These are phyloP conservation scores for Talaromyces liani DNA, from an alignment of 495 filamentous ascomycete species.

Conservation along the genomic window DNA sequence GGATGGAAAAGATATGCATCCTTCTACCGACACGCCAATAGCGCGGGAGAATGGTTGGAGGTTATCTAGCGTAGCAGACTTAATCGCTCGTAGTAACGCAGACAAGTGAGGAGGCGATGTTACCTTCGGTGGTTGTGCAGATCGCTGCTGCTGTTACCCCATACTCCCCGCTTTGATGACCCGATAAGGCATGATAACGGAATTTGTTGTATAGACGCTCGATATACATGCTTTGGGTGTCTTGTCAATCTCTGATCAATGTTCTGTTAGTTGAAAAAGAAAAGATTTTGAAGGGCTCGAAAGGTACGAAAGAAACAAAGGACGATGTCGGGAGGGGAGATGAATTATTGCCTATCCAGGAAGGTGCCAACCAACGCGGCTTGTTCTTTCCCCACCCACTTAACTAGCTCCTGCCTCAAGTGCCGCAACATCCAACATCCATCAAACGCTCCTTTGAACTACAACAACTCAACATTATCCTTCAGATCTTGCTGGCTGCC, in stretches of 20 bases:
- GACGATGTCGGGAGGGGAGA: too few species aligned
- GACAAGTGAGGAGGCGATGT: not conserved
- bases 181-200: not conserved
- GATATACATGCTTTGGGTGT: not conserved
- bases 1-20: not conserved
- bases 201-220: not conserved
- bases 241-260: not conserved
- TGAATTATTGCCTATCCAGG: not conserved
- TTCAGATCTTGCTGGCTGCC: not conserved
- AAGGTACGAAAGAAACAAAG: not conserved
- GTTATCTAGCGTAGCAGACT: not conserved
- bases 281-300: not conserved
- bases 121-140: not conserved
- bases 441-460: not conserved
- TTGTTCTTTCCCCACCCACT: not conserved
- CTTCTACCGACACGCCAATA: not conserved
- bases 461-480: not conserved
- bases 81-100: not conserved
- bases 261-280: not conserved
- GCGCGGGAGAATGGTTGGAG: not conserved
- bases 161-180: not conserved
- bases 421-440: not conserved
- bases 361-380: not conserved
- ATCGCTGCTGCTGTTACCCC: not conserved
- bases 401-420: not conserved